Conservation (phyloP, 306 rosid species). For the Inga laurina region DNA sequence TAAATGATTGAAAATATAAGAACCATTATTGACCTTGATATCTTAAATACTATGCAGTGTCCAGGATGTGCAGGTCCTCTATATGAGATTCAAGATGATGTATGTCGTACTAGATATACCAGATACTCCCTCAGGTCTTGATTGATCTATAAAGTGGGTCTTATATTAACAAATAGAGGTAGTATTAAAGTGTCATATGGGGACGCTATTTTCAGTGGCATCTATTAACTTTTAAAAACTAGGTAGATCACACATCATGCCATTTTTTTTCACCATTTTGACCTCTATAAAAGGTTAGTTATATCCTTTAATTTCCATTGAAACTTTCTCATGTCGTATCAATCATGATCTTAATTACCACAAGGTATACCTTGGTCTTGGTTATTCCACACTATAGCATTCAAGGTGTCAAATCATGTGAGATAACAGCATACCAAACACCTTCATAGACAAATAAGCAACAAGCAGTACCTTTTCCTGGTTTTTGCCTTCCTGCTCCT, state of each 20-base stretch:
- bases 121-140: too few species aligned
- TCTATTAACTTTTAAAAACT: not conserved
- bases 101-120: not conserved
- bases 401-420: too few species aligned
- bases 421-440: too few species aligned
- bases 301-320: too few species aligned
- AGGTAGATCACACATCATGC: not conserved
- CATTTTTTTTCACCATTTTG: not conserved
- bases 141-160: too few species aligned
- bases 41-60: too few species aligned
- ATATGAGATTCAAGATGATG: not conserved
- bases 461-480: constrained; percentile 39
- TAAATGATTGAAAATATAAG: not conserved
- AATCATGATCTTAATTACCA: too few species aligned
- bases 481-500: constrained; percentile 29
- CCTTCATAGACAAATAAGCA: not conserved
- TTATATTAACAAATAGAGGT: too few species aligned
- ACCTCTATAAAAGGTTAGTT: not conserved
- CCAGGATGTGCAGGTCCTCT: not conserved
- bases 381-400: too few species aligned
- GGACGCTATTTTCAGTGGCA: not conserved
- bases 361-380: too few species aligned
- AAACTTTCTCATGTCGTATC: too few species aligned
- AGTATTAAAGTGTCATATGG: not conserved
- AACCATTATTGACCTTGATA: not conserved